phyloP scores from a whole-genome alignment of 1,284 basidiomycete genomes.

The Malassezia equina region DNA sequence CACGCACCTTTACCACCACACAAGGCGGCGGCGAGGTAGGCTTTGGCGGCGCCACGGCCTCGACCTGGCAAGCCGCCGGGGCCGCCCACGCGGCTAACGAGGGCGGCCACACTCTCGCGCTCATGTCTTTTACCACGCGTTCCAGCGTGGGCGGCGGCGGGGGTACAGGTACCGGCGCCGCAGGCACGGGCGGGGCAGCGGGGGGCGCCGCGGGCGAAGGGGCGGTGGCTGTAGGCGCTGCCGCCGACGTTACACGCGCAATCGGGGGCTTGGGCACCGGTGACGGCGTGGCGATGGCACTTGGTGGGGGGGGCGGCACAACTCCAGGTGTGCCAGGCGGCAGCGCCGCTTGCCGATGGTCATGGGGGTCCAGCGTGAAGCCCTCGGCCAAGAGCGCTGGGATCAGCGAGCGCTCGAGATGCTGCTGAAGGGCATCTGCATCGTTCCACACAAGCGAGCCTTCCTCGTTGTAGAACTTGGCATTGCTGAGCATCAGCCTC shows the following conservation, averaged over 20 bases:
- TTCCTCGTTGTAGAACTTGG: conserved; percentile 38
- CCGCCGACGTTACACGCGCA: neutral
- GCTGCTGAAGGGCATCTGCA: conserved; percentile 23
- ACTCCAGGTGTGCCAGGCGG: conserved; percentile 18
- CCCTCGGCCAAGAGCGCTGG: conserved; percentile 37
- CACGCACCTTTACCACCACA: neutral
- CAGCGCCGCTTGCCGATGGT: conserved; percentile 37
- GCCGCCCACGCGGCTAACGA: conserved; percentile 3
- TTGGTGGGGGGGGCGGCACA: neutral
- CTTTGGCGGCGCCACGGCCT: neutral
- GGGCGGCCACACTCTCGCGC: conserved; percentile 2
- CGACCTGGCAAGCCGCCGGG: neutral
- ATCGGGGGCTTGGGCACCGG: neutral
- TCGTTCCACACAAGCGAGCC: conserved; percentile 33
- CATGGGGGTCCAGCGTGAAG: conserved; percentile 44
- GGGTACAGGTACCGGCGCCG: neutral
- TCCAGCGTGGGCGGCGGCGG: neutral
- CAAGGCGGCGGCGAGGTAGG: neutral
- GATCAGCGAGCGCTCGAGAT: conserved; percentile 35
- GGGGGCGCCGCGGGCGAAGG: neutral
- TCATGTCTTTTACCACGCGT: conserved; percentile 2
- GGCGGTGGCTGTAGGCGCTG: neutral
- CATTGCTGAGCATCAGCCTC: conserved; percentile 42
- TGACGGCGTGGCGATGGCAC: neutral
- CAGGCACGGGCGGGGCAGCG: neutral